Base-by-base conservation (phyloP, 1,284 basidiomycete species). In the Ganoderma meredithae region DNA sequence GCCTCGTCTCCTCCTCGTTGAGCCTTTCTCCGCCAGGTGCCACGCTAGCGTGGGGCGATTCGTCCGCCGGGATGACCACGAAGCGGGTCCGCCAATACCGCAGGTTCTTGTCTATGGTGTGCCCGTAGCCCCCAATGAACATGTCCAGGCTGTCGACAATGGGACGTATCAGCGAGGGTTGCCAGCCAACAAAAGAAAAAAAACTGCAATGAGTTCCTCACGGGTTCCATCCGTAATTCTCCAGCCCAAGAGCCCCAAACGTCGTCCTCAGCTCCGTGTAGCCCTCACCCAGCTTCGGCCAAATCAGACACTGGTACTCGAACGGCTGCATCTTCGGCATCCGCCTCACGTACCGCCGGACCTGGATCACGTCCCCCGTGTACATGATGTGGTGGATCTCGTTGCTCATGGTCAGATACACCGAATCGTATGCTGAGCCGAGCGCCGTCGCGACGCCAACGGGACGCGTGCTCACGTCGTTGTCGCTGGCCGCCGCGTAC, bases 41-140 rank as follows among this genome's bases (percentile, higher is more conserved):
- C 22, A 85, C 82, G 63, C 80, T 86, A 13, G 84, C 80, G 56
- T 80, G 82, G 9, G 89, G 93, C 43, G 86, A 85, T 66, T 91
- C 91, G 12, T 89, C 85, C 0, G 94, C 91, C 0, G 97, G 97
- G 59, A 99, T 94, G 22, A 99, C 89, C 31, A 99, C 87, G 77
- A 98, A 98, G n/a, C 97, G 87, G 0, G 96, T 98, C 7, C 97
- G 88, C 95, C 97, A 99, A 77, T 97, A 98, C 56, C 93, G 88
- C 58, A 96, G 82, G 4, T 92, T 92, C 66, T 95, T 90, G 74
- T 90, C 91, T 76, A 95, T 90, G 58, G 91, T 85, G 63, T 90
- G 89, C 76, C 95, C 94, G 72, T 96, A 95, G 1, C 95, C 95
- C 4, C 94, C 94, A 10, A 96, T 92, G 6, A 96, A 81, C 90